Evolutionary conservation across 2,329 filamentous ascomycete genomes (phyloP).

Genomic region (Claviceps sp.): DNA sequence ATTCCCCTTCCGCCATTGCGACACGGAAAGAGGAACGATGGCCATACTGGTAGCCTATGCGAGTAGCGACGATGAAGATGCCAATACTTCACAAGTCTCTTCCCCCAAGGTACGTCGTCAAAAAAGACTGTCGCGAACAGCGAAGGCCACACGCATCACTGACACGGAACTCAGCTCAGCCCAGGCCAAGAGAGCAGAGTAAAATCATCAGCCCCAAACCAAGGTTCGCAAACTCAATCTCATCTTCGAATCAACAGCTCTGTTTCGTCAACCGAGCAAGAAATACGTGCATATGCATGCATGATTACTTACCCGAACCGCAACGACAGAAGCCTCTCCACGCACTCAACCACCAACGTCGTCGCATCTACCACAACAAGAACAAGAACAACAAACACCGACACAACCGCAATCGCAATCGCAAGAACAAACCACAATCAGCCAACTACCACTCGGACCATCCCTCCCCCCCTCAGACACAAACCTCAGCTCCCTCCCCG

Average conservation of each 20-base stretch:
- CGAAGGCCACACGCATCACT: not conserved
- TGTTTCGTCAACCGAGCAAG: not conserved
- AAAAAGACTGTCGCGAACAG: not conserved
- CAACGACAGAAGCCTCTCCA: not conserved
- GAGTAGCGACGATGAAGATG: slow-evolving; percentile 38
- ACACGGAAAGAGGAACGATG: slow-evolving; percentile 14
- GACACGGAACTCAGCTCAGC: not conserved
- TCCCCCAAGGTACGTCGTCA: slow-evolving; percentile 1
- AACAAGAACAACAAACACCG: not conserved
- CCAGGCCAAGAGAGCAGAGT: not conserved
- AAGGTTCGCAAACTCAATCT: not conserved
- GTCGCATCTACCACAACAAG: not conserved
- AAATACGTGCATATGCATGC: not conserved
- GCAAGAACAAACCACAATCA: slow-evolving; percentile 1
- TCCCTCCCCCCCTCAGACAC: slow-evolving; percentile 21
- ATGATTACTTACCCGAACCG: not conserved
- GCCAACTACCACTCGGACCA: slow-evolving; percentile 23
- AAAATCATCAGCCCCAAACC: not conserved
- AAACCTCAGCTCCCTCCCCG: slow-evolving; percentile 4
- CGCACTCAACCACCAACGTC: not conserved
- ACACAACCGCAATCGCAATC: not conserved
- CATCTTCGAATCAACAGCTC: not conserved
- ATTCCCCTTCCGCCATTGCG: not conserved
- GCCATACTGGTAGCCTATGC: slow-evolving; percentile 35
- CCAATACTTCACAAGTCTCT: slow-evolving; percentile 5